These are phyloP conservation scores for Cercospora sojina DNA, from an alignment of 2,329 filamentous ascomycete species.

Conservation along the genomic window DNA sequence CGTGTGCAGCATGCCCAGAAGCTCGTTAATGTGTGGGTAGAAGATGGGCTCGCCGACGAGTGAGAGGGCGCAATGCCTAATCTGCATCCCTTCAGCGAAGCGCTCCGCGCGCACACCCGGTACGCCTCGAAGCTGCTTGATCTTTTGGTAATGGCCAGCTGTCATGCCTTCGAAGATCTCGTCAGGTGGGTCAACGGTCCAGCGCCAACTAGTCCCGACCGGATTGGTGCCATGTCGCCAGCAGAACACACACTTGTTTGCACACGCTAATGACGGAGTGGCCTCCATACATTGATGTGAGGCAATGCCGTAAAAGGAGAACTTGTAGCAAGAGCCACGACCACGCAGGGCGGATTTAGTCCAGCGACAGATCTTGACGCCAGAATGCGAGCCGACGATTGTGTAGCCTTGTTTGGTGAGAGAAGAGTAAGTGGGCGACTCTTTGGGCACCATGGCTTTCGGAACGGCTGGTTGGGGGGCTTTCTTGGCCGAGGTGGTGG, in stretches of 20 bases:
- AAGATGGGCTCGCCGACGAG: constrained; percentile 98
- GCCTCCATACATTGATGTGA: constrained; percentile 99
- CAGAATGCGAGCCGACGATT: constrained; percentile 91
- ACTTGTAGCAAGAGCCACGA: constrained; percentile 95
- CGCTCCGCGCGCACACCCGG: constrained; percentile 89
- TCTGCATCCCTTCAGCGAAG: constrained; percentile 88
- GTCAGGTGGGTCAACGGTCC: constrained; percentile 88
- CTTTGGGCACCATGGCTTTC: constrained; percentile 93
- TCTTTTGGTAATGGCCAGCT: constrained; percentile 91
- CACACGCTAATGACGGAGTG: constrained; percentile 90
- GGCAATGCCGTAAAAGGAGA: constrained; percentile 92
- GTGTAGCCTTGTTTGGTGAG: constrained; percentile 96
- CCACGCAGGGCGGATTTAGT: constrained; percentile 94
- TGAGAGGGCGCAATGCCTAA: constrained; percentile 87
- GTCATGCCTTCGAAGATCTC: constrained; percentile 89
- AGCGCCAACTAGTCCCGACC: constrained; percentile 94
- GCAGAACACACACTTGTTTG: constrained; percentile 98
- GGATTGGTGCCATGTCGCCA: constrained; percentile 98
- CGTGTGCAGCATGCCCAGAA: constrained; percentile 75
- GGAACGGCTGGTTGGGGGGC: constrained; percentile 49
- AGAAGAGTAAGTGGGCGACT: constrained; percentile 81
- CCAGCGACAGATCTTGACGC: constrained; percentile 97
- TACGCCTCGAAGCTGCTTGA: constrained; percentile 93
- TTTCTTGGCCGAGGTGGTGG: constrained; percentile 60
- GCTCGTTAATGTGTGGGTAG: constrained; percentile 95